Evolutionary conservation across 768 basidiomycete genomes (phyloP).

Genomic region (Polyporus arcularius): DNA sequence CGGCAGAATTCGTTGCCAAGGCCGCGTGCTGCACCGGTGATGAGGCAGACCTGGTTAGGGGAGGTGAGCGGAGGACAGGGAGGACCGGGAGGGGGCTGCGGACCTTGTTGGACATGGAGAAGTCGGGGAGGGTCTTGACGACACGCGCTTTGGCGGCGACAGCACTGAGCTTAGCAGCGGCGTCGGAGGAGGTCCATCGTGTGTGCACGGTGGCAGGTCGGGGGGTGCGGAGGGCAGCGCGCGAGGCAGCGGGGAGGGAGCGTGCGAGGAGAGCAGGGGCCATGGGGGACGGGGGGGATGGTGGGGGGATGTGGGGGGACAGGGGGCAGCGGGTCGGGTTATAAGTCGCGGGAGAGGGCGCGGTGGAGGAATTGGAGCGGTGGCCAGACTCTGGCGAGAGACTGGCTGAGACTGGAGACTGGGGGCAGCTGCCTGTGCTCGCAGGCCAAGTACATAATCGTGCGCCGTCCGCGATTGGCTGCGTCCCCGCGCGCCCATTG

Average conservation of each 20-base stretch:
- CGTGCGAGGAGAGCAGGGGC: slow-evolving; percentile 27
- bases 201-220: slow-evolving; percentile 17
- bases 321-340: slow-evolving; percentile 12
- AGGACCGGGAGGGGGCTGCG: neutral
- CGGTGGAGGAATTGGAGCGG: neutral
- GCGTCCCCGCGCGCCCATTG: slow-evolving; percentile 7
- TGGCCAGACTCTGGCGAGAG: slow-evolving; percentile 1
- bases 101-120: slow-evolving; percentile 82
- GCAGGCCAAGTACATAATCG: slow-evolving; percentile 1
- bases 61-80: slow-evolving; percentile 5
- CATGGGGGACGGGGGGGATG: slow-evolving; percentile 29
- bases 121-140: slow-evolving; percentile 62
- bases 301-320: slow-evolving; percentile 18
- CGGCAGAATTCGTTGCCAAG: slow-evolving; percentile 89
- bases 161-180: slow-evolving; percentile 16
- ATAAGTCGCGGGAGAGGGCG: slow-evolving; percentile 15
- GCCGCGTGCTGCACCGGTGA: slow-evolving; percentile 93
- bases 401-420: neutral
- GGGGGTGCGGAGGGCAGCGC: slow-evolving; percentile 24
- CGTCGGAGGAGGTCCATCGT: slow-evolving; percentile 22
- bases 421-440: neutral
- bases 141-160: slow-evolving; percentile 26
- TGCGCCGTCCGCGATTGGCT: slow-evolving; percentile 1
- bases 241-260: slow-evolving; percentile 22
- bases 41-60: slow-evolving; percentile 70